Percentiles rank a stretch among this genome's conserved stretches.
phyloP scores from a whole-genome alignment of 257 asterid species.

The Apocynum venetum region DNA sequence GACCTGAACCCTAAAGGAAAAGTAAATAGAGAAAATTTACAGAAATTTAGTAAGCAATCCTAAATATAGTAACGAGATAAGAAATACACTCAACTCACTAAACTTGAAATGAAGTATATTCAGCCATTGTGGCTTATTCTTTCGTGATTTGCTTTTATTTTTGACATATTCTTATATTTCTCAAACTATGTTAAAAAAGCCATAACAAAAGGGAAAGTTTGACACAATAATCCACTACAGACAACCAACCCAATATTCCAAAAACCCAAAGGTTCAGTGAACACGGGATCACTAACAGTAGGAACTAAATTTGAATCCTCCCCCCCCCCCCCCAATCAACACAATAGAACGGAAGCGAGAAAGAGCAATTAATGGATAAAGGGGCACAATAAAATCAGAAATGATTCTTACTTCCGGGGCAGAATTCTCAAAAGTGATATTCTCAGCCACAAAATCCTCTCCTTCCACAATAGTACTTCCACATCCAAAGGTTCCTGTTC shows the following conservation, averaged over 20 bases:
- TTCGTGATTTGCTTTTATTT: not conserved
- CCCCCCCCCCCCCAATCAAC: not conserved
- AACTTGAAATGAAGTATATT: not conserved
- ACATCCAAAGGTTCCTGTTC: constrained; percentile 96
- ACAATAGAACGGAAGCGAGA: not conserved
- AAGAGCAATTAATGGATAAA: not conserved
- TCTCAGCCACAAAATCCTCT: constrained; percentile 96
- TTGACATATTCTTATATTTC: too few relatives aligned
- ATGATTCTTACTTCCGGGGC: constrained; percentile 64
- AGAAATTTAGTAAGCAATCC: not conserved
- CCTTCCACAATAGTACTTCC: constrained; percentile 86
- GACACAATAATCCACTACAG: not conserved
- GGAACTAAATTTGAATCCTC: not conserved
- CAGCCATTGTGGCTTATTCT: too few relatives aligned
- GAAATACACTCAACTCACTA: not conserved
- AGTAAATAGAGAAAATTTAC: not conserved
- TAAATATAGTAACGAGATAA: not conserved
- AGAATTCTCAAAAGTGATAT: constrained; percentile 80
- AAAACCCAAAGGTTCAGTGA: not conserved
- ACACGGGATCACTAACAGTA: not conserved
- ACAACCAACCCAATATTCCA: not conserved
- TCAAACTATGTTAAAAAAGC: not conserved
- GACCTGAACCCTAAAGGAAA: constrained; percentile 72
- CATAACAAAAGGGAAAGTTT: not conserved
- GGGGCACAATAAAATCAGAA: not conserved